Evolutionary conservation across 2,329 filamentous ascomycete species (phyloP), one percentile per base, ranked within the genome.

Genomic region (Dothistroma septosporum): DNA sequence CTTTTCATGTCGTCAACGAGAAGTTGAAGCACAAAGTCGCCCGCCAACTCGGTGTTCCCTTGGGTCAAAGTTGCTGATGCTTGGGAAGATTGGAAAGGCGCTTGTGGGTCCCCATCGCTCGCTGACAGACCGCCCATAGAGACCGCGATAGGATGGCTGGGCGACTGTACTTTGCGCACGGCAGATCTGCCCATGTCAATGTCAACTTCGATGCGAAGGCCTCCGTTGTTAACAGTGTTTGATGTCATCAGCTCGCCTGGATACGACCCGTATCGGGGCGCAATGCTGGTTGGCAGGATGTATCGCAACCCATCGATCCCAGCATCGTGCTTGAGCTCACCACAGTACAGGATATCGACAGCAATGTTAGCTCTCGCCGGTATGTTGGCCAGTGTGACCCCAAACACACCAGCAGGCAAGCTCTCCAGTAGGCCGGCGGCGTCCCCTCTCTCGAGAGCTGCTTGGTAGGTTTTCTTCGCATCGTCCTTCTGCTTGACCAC

Each of bases 241-340:
- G 55, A 48, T 55, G 56, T 24, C 58, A 71, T 61, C 47, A 80
- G 61, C 7, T 73, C 69, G 7, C 73, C 74, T 4, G 80, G 79
- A 53, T 77, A 78, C 1, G 58, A 58, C 10, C 86, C 86, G 72
- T 90, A 91, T 21, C 87, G 81, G 1, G 88, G 88, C 0, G 85
- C 85, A 58, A 92, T 86, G 53, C 73, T 75, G 0, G 83, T 88
- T 0, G 88, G 89, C 4, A 92, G 83, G 4, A 84, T 90, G 69
- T 88, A 88, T 7, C 87, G 82, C 28, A 88, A 77, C 6, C 87
- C 87, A 68, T 91, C 86, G 2, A 83, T 78, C 63, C 87, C 84
- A 48, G 85, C 82, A 69, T 91, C 87, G 65, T 90, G 86, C 75
- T 89, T 89, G 57, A 91, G 78, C 71, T 91, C 87, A 2, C 85